A percentile compares a stretch with the other conserved stretches of the same genome.
Evolutionary conservation across 2,329 filamentous ascomycete species (phyloP).

Genomic region (Neurospora crassa): DNA sequence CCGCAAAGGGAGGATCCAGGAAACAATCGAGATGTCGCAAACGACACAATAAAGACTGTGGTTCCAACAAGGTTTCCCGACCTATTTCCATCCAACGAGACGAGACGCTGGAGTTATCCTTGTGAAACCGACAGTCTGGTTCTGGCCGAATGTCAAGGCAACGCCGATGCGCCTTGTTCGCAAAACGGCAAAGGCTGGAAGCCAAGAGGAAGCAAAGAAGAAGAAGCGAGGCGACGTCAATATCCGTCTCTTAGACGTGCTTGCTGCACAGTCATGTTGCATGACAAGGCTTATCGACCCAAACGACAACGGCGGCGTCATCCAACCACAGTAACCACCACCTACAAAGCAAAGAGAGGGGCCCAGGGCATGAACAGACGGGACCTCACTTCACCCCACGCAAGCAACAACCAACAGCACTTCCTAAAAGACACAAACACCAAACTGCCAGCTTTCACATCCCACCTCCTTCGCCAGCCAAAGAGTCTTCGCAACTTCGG

Average conservation of each 20-base stretch:
- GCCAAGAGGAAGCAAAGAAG: background rate
- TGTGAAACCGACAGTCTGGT: background rate
- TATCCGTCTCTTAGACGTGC: background rate
- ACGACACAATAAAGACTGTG: background rate
- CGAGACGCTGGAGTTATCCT: background rate
- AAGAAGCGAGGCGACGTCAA: background rate
- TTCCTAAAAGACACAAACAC: background rate
- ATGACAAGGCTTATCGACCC: conserved; percentile 1
- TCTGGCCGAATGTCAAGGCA: background rate
- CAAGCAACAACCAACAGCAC: background rate
- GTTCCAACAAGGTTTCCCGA: background rate
- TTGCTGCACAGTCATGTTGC: background rate
- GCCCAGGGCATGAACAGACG: background rate
- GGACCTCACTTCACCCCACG: background rate
- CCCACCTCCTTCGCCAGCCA: background rate
- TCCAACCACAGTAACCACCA: background rate
- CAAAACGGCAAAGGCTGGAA: background rate
- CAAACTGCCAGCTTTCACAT: background rate
- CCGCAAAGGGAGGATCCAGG: background rate
- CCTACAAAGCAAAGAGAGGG: background rate
- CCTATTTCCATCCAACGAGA: background rate
- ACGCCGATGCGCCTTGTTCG: background rate
- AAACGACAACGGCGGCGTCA: background rate
- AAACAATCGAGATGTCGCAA: background rate
- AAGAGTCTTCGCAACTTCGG: background rate